Conservation (phyloP, 352 stramenopile species). For the Pythium periplocum region DNA sequence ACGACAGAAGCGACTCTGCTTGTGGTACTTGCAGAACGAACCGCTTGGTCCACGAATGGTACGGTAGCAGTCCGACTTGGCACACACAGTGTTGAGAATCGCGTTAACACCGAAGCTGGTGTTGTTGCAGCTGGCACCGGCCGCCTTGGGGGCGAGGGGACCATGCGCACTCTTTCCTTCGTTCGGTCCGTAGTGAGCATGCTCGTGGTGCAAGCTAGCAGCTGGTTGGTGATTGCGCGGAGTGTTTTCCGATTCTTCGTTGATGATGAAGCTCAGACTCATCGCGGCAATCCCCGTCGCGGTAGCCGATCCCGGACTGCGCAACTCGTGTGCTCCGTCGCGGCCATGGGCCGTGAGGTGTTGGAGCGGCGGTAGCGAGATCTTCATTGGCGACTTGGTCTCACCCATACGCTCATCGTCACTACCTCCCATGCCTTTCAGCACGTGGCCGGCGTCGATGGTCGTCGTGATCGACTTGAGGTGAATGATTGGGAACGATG, state of each 20-base stretch:
- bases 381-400: constrained; percentile 5
- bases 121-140: constrained; percentile 2
- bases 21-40: constrained; percentile 83
- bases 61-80: constrained; percentile 74
- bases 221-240: no score
- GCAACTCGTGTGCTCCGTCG: constrained; percentile 12
- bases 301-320: constrained; percentile 18
- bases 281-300: constrained; percentile 66
- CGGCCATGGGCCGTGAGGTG: not conserved
- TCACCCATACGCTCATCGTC: constrained; percentile 30
- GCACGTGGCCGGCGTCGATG: constrained; percentile 31
- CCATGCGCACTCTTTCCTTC: no score
- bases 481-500: constrained; percentile 27
- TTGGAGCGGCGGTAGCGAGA: constrained; percentile 13
- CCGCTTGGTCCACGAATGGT: constrained; percentile 58
- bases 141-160: no score
- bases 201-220: no score
- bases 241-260: constrained; percentile 27
- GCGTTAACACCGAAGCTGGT: constrained; percentile 44
- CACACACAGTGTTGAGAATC: constrained; percentile 77
- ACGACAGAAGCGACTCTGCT: constrained; percentile 77
- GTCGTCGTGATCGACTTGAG: constrained; percentile 33
- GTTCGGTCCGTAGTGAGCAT: no score
- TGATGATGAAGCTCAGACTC: constrained; percentile 84
- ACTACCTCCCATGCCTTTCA: constrained; percentile 34